Conservation (phyloP, 345 rosid genomes). For the Clarkia xantiana region DNA sequence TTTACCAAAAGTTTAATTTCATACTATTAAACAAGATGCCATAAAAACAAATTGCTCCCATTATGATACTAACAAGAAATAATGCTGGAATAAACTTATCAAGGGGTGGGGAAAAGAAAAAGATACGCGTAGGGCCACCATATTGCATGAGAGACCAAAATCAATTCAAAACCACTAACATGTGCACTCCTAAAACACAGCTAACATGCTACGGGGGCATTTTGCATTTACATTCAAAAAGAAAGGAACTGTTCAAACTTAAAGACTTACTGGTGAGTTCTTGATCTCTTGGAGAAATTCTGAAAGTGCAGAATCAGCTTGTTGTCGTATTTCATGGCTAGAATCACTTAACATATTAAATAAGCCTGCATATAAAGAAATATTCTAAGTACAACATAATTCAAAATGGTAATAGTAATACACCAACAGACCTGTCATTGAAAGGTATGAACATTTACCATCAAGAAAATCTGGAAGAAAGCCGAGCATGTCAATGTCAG, state of each 20-base stretch:
- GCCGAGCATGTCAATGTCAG: constrained; percentile 99
- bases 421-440: background rate
- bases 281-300: constrained; percentile 99
- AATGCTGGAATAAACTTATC: too few species aligned
- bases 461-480: constrained; percentile 99
- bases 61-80: background rate
- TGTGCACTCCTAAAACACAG: too few species aligned
- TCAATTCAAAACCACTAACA: too few species aligned
- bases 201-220: too few species aligned
- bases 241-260: background rate
- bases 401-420: background rate
- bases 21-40: too few species aligned
- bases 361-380: constrained; percentile 41
- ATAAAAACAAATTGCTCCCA: too few species aligned
- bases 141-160: too few species aligned
- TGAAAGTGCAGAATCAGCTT: constrained; percentile 98
- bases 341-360: constrained; percentile 98
- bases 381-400: background rate
- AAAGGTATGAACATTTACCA: constrained; percentile 41
- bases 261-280: constrained; percentile 73
- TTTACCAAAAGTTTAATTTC: constrained; percentile 24
- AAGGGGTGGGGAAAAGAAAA: too few species aligned
- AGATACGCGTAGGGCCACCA: too few species aligned
- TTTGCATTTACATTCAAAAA: background rate
- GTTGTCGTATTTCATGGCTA: constrained; percentile 96